phyloP scores from a whole-genome alignment of 345 rosid genomes.

The Clarkia xantiana region DNA sequence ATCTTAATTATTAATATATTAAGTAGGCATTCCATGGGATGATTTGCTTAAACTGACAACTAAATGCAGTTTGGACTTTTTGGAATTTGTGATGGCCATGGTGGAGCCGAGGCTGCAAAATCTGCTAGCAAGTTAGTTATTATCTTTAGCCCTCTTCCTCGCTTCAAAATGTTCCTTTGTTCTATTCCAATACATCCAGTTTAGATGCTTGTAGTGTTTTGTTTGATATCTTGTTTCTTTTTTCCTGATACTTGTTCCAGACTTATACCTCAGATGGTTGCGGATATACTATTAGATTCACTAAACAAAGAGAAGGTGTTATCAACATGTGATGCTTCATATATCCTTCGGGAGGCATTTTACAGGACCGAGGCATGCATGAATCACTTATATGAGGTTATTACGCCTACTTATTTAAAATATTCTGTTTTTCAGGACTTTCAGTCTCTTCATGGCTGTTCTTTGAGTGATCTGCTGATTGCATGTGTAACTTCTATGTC shows the following conservation, averaged over 20 bases:
- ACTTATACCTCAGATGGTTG: constrained; percentile 64
- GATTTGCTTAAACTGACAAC: background rate
- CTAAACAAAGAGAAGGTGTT: constrained; percentile 51
- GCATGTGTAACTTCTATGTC: no score
- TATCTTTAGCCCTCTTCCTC: constrained; percentile 11
- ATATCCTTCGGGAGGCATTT: constrained; percentile 67
- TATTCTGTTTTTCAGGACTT: no score
- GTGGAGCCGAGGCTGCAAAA: constrained; percentile 81
- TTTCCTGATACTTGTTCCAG: constrained; percentile 23
- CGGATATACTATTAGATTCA: constrained; percentile 57
- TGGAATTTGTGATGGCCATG: constrained; percentile 97
- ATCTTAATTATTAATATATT: no score
- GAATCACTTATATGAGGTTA: constrained; percentile 82
- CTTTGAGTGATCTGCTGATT: no score
- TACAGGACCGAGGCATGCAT: constrained; percentile 68
- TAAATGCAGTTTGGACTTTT: constrained; percentile 78
- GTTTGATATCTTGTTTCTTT: background rate
- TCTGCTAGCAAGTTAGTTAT: constrained; percentile 81
- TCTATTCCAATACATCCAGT: no score
- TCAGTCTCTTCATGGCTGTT: no score
- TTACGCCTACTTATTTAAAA: constrained; percentile 4
- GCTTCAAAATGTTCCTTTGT: background rate
- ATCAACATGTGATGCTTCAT: constrained; percentile 61
- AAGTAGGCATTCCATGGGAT: constrained; percentile 1
- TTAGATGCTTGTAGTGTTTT: no score